Evolutionary conservation across 179 eudicot genomes (phyloP).

Genomic region (Kewa caespitosa): DNA sequence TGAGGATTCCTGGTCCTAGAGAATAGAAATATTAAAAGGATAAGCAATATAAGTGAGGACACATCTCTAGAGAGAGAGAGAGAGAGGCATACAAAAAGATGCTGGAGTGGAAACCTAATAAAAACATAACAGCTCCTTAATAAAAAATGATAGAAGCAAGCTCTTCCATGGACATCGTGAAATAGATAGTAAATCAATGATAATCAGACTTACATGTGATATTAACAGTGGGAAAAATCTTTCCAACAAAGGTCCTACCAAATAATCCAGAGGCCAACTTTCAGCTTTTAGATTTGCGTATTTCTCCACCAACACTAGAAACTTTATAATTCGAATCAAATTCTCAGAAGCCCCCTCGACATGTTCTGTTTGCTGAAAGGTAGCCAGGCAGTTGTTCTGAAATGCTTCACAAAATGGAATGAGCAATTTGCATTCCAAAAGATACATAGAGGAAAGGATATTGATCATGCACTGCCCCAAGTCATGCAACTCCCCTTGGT

Average conservation of each 20-base stretch:
- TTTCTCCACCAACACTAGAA: constrained; percentile 52
- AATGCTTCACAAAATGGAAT: constrained; percentile 56
- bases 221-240: constrained; percentile 56
- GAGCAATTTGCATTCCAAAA: constrained; percentile 49
- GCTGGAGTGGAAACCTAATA: too few relatives aligned
- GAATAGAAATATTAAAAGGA: too few relatives aligned
- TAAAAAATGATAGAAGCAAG: too few relatives aligned
- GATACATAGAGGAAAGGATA: constrained; percentile 59
- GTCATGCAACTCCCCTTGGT: constrained; percentile 46
- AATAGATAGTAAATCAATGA: neutral
- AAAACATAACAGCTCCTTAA: too few relatives aligned
- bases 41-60: too few relatives aligned
- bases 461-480: constrained; percentile 72
- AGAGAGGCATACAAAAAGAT: too few relatives aligned
- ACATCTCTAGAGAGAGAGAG: too few relatives aligned
- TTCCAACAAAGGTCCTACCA: constrained; percentile 75
- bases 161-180: neutral
- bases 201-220: constrained; percentile 53
- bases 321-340: constrained; percentile 38
- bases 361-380: constrained; percentile 46
- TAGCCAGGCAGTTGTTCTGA: constrained; percentile 59
- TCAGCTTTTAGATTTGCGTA: constrained; percentile 62
- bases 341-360: constrained; percentile 33
- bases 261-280: constrained; percentile 65
- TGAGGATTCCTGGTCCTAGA: too few relatives aligned